Percentiles rank a stretch among this genome's conserved stretches.
phyloP scores from a whole-genome alignment of 306 rosid species.

The Cicer cuneatum region DNA sequence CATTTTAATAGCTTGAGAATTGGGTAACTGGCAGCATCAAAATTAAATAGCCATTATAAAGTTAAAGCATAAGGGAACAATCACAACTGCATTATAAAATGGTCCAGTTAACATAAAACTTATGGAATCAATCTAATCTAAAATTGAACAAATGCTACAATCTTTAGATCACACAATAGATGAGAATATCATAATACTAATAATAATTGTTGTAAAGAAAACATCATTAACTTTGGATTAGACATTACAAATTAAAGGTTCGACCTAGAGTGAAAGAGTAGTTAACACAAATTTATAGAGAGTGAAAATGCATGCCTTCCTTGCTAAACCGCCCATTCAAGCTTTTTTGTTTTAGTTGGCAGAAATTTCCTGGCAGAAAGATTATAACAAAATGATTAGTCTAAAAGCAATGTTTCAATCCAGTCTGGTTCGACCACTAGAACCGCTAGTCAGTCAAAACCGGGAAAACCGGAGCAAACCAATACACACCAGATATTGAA shows the following conservation, averaged over 20 bases:
- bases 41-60: too few relatives aligned
- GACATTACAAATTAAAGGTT: constrained; percentile 31
- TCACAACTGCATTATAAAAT: background rate
- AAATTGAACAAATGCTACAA: constrained; percentile 16
- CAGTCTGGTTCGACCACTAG: too few relatives aligned
- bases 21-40: too few relatives aligned
- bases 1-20: too few relatives aligned
- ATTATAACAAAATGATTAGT: constrained; percentile 33
- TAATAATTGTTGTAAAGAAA: background rate
- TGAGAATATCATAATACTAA: constrained; percentile 1
- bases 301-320: constrained; percentile 41
- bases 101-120: constrained; percentile 19
- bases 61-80: too few relatives aligned
- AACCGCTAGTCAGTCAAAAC: too few relatives aligned
- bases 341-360: constrained; percentile 34
- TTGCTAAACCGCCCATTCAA: constrained; percentile 33
- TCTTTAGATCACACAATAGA: constrained; percentile 30
- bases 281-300: constrained; percentile 35
- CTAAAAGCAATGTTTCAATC: background rate
- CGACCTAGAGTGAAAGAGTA: constrained; percentile 26
- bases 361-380: constrained; percentile 49
- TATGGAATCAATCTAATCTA: background rate
- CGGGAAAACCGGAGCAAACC: too few relatives aligned
- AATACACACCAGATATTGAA: too few relatives aligned
- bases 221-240: constrained; percentile 19